A percentile compares a stretch with the other conserved stretches of the same genome.
phyloP scores from a whole-genome alignment of 768 basidiomycete species.

The Gymnopilus dilepis region DNA sequence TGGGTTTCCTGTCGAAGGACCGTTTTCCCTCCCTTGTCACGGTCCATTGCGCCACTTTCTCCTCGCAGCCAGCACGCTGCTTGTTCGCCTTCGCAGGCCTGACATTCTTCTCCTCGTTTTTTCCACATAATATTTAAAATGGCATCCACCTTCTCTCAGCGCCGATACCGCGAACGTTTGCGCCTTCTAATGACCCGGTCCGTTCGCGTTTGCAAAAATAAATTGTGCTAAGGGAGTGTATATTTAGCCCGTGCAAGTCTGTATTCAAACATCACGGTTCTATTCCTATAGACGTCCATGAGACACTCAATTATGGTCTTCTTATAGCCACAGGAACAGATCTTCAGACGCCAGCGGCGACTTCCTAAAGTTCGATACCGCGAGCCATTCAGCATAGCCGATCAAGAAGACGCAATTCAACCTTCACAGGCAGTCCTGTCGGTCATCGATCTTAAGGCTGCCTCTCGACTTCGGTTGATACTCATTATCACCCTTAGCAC shows the following conservation, averaged over 20 bases:
- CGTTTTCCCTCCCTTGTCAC: conserved; percentile 19
- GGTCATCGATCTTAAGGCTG: neutral
- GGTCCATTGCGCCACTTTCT: conserved; percentile 15
- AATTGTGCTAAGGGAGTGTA: neutral
- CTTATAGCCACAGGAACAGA: neutral
- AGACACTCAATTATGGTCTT: conserved; percentile 1
- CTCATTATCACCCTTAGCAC: no score
- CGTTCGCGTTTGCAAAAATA: conserved; percentile 1
- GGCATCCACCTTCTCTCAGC: neutral
- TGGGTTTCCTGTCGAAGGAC: neutral
- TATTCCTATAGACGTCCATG: conserved; percentile 1
- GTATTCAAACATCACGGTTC: conserved; percentile 1
- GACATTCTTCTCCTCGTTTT: conserved; percentile 2
- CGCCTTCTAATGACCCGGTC: neutral
- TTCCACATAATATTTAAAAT: neutral
- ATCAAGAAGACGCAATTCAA: neutral
- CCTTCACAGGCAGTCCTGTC: neutral
- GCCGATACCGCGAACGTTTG: conserved; percentile 5
- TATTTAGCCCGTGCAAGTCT: conserved; percentile 1
- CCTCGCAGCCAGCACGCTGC: conserved; percentile 1
- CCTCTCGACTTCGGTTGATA: no score
- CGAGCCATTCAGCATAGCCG: neutral
- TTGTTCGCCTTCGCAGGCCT: conserved; percentile 8
- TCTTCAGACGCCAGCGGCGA: neutral
- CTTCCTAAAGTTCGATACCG: neutral